Conservation (phyloP, 2,329 filamentous ascomycete genomes). For the Teratosphaeria zuluensis region DNA sequence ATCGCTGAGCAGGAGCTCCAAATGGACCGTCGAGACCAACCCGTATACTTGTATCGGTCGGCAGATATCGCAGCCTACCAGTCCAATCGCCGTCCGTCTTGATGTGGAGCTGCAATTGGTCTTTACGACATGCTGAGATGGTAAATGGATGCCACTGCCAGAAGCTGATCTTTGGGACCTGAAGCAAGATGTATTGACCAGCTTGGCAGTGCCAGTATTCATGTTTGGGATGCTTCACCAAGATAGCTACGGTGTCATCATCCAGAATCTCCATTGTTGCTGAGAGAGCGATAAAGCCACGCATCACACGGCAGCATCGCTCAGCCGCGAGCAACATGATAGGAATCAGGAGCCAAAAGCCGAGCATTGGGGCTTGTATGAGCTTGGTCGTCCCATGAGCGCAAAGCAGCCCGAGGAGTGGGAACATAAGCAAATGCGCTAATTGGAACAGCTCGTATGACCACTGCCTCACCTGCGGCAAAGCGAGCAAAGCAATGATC, state of each 20-base stretch:
- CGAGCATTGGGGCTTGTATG: conserved; percentile 48
- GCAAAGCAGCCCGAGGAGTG: conserved; percentile 46
- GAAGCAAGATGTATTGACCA: conserved; percentile 50
- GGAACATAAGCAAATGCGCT: conserved; percentile 49
- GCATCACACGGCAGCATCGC: conserved; percentile 35
- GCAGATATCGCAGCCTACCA: conserved; percentile 34
- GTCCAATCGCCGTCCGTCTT: conserved; percentile 53
- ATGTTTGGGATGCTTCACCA: conserved; percentile 38
- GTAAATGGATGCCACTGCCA: conserved; percentile 55
- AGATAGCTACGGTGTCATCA: conserved; percentile 44
- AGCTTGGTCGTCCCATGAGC: conserved; percentile 44
- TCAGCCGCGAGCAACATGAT: conserved; percentile 43
- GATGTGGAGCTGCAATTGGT: conserved; percentile 47
- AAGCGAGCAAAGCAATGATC: conserved; percentile 38
- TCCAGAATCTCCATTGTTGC: conserved; percentile 43
- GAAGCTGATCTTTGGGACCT: conserved; percentile 43
- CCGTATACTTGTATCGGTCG: conserved; percentile 32
- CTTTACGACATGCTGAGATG: conserved; percentile 45
- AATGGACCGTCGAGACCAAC: conserved; percentile 50
- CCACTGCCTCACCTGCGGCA: conserved; percentile 42
- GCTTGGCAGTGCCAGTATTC: conserved; percentile 45
- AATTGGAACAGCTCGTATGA: conserved; percentile 51
- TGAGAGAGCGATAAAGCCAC: conserved; percentile 41
- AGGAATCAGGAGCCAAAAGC: conserved; percentile 47
- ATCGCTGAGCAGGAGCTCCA: conserved; percentile 48